Percentiles rank a stretch among this genome's conserved stretches.
phyloP scores from a whole-genome alignment of 139 green algal genomes.

The Penium margaritaceum region DNA sequence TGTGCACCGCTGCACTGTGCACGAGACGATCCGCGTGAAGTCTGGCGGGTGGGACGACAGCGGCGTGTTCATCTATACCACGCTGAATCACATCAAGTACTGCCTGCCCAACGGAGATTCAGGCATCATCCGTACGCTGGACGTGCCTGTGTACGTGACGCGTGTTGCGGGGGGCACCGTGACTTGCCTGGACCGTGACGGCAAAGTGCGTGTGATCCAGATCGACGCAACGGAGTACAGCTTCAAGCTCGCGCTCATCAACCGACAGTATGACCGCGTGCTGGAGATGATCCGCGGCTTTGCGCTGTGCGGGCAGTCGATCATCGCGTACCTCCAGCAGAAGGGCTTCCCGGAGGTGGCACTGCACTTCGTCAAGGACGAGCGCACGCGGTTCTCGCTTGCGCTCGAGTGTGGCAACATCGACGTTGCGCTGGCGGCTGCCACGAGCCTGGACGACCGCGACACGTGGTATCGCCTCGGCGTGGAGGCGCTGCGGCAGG shows the following conservation, averaged over 20 bases:
- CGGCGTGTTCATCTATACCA: constrained; percentile 96
- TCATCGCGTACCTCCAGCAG: constrained; percentile 95
- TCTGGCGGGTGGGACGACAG: constrained; percentile 89
- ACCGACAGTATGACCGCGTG: constrained; percentile 88
- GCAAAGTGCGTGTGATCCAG: constrained; percentile 79
- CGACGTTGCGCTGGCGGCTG: constrained; percentile 87
- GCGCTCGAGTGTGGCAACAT: constrained; percentile 92
- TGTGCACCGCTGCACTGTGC: constrained; percentile 75
- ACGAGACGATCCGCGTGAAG: constrained; percentile 96
- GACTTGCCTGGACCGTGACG: constrained; percentile 90
- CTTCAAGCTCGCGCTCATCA: constrained; percentile 95
- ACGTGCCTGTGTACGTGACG: constrained; percentile 91
- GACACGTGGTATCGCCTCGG: constrained; percentile 90
- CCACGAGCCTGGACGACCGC: constrained; percentile 88
- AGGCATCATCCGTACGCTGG: constrained; percentile 94
- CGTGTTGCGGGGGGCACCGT: constrained; percentile 66
- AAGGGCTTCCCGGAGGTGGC: constrained; percentile 98
- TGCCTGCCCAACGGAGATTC: constrained; percentile 94
- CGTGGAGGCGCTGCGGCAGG: constrained; percentile 75
- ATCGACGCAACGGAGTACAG: constrained; percentile 87
- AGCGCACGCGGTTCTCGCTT: constrained; percentile 91
- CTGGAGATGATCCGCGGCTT: constrained; percentile 81
- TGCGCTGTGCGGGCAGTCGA: constrained; percentile 83
- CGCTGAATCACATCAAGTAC: constrained; percentile 99
- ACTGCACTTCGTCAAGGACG: constrained; percentile 83